Base-by-base conservation (phyloP, 176 grass and related monocot genomes). In the Urochloa ruziziensis region DNA sequence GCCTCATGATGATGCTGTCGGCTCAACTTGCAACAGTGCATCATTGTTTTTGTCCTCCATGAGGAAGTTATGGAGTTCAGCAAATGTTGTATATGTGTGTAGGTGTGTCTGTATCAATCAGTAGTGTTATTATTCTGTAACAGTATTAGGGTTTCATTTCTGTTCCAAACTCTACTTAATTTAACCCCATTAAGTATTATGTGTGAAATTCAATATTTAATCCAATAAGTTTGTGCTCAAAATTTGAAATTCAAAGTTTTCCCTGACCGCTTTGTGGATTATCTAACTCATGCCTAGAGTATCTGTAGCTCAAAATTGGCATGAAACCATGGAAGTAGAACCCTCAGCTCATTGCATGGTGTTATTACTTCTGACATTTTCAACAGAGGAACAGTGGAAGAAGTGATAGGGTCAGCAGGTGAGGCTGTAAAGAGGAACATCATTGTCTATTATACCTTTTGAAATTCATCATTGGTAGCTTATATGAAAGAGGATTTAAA, bases 71-170 rank as follows among this genome's bases (percentile, higher is more conserved):
- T 81, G 35, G 66, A 40, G 72, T 77, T 65, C 17, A 46, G 24
- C 82, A 90, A 90, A 70, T 86, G 73, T 27, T 82, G 78, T 90
- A 77, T 67, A 78, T 89, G 82, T 78, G 62, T 75, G 60, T 80
- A 79, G 83, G 80, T 86, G 78, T 86, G 24, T 67, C 35, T 77
- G 80, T 85, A 75, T 65, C 83, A 82, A 64, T 43, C 42, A 86
- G 71, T 82, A 86, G 62, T 35, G n/a, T 82, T 46, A 73, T 90
- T 86, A 86, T 86, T 86, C 86, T 90, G 79, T 78, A 78, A 78
- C 78, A 82, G 73, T 77, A 17, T 51, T 81, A 86, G 83, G 70
- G 2, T 70, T 56, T 30, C 28, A 78, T 84, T 29, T 85, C 49
- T 52, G 47, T 82, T 78, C 47, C 36, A 77, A 82, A 23, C 24